These are phyloP conservation scores for Termitomyces sp. DNA, from an alignment of 768 basidiomycete genomes.

Conservation along the genomic window DNA sequence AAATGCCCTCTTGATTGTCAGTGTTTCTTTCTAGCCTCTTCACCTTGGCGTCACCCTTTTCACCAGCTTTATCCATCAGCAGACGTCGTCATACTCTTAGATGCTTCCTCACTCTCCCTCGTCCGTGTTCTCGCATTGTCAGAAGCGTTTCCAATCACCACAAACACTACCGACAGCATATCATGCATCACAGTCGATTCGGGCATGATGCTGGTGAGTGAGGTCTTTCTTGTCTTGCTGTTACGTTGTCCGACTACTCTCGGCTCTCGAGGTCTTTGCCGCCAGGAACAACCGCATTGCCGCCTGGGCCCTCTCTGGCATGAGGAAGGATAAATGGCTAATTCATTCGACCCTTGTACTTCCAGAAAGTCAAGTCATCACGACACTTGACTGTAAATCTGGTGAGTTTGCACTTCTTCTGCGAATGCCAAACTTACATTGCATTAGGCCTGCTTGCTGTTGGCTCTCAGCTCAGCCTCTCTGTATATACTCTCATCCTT, in stretches of 20 bases:
- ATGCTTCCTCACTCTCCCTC: conserved; percentile 63
- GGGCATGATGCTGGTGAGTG: conserved; percentile 68
- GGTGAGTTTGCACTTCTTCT: conserved; percentile 35
- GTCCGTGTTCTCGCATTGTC: conserved; percentile 71
- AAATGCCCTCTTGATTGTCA: conserved; percentile 53
- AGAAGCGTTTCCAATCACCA: conserved; percentile 71
- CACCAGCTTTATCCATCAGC: conserved; percentile 67
- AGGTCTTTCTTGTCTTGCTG: conserved; percentile 1
- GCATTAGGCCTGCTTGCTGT: conserved; percentile 69
- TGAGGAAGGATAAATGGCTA: conserved; percentile 61
- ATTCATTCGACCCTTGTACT: conserved; percentile 79
- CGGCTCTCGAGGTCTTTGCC: conserved; percentile 58
- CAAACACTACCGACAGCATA: conserved; percentile 39
- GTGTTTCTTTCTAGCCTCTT: conserved; percentile 19
- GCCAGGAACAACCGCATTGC: conserved; percentile 65
- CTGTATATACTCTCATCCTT: conserved; percentile 71
- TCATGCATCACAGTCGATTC: conserved; percentile 68
- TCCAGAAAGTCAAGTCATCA: conserved; percentile 48
- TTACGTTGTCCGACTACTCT: conserved; percentile 10
- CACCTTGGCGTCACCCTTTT: conserved; percentile 10
- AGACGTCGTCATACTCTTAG: conserved; percentile 63
- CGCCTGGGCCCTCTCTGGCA: conserved; percentile 73
- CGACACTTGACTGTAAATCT: conserved; percentile 67
- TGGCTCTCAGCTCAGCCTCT: conserved; percentile 53
- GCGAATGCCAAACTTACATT: conserved; percentile 19